phyloP scores from a whole-genome alignment of 352 stramenopile species.

The Phytophthora rubi region DNA sequence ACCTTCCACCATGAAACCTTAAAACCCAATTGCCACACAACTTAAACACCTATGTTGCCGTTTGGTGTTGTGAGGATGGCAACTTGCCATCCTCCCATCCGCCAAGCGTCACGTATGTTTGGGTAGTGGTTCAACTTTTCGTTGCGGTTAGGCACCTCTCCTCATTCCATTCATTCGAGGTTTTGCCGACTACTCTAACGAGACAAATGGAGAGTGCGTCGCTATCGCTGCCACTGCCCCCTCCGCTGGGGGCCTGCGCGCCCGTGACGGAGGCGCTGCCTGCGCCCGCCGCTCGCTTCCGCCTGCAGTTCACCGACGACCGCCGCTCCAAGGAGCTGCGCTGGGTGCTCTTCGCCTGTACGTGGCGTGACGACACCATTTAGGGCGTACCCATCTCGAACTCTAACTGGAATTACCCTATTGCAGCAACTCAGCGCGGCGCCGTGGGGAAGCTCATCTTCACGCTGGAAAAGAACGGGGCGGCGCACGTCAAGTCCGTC shows the following conservation, averaged over 20 bases:
- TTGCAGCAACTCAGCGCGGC: slow-evolving; percentile 55
- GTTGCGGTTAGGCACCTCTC: slow-evolving; percentile 9
- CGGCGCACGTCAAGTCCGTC: slow-evolving; percentile 82
- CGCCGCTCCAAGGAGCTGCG: slow-evolving; percentile 72
- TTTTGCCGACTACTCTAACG: not conserved
- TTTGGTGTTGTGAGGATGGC: slow-evolving; percentile 6
- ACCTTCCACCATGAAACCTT: slow-evolving; percentile 30
- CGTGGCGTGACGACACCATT: not conserved
- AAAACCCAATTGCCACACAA: not conserved
- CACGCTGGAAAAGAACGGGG: slow-evolving; percentile 62
- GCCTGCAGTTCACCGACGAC: slow-evolving; percentile 78
- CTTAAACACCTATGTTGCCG: not conserved
- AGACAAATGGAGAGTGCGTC: slow-evolving; percentile 4
- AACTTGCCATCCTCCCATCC: slow-evolving; percentile 18
- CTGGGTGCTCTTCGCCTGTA: slow-evolving; percentile 83
- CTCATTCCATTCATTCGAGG: slow-evolving; percentile 1
- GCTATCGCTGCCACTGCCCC: slow-evolving; percentile 1
- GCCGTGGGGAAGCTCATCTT: slow-evolving; percentile 85
- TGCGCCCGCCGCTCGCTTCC: slow-evolving; percentile 54
- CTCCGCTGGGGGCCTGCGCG: slow-evolving; percentile 40
- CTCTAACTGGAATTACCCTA: not conserved
- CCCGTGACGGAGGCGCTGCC: slow-evolving; percentile 55
- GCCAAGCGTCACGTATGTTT: slow-evolving; percentile 8
- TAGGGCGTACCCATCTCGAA: not conserved
- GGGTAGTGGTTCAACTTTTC: slow-evolving; percentile 24